Percentiles rank a stretch among this genome's conserved stretches.
These are phyloP conservation scores for Prosopis cineraria DNA, from an alignment of 306 rosid genomes.

Conservation along the genomic window DNA sequence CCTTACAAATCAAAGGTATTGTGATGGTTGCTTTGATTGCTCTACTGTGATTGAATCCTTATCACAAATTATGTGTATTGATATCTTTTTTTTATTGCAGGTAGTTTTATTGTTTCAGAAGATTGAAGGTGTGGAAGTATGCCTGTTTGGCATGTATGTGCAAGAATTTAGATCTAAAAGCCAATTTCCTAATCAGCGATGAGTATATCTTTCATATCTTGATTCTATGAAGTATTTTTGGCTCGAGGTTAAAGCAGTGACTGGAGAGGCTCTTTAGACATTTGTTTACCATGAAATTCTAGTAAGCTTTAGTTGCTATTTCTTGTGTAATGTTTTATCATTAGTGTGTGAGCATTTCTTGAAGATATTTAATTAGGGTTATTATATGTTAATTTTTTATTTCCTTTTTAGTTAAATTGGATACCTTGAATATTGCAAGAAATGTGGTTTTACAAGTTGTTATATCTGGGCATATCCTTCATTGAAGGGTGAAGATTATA, in stretches of 20 bases:
- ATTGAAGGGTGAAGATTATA: conserved; percentile 98
- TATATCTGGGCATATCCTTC: conserved; percentile 99
- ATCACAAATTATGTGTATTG: conserved; percentile 1
- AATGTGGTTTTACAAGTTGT: conserved; percentile 94
- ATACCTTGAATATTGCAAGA: conserved; percentile 96
- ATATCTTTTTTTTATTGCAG: conserved; percentile 44
- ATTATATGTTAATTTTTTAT: neutral
- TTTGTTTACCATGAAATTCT: conserved; percentile 97
- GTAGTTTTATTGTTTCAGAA: conserved; percentile 91
- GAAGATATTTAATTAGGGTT: conserved; percentile 22
- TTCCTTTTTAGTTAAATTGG: conserved; percentile 77
- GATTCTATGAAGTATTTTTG: conserved; percentile 98
- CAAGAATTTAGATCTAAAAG: conserved; percentile 97
- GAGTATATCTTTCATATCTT: conserved; percentile 93
- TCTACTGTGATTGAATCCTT: conserved; percentile 14
- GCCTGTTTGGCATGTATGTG: conserved; percentile 98
- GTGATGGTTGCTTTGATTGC: conserved; percentile 22
- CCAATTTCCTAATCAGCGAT: conserved; percentile 93
- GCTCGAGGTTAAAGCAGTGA: conserved; percentile 85
- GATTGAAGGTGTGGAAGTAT: conserved; percentile 98
- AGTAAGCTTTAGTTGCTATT: conserved; percentile 47
- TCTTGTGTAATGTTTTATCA: conserved; percentile 10
- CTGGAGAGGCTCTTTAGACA: conserved; percentile 96
- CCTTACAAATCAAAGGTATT: conserved; percentile 95
- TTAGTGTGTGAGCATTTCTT: conserved; percentile 23